Percentiles rank a stretch among this genome's conserved stretches.
phyloP scores from a whole-genome alignment of 177 flowering plant species.

The Vitis hybrid region DNA sequence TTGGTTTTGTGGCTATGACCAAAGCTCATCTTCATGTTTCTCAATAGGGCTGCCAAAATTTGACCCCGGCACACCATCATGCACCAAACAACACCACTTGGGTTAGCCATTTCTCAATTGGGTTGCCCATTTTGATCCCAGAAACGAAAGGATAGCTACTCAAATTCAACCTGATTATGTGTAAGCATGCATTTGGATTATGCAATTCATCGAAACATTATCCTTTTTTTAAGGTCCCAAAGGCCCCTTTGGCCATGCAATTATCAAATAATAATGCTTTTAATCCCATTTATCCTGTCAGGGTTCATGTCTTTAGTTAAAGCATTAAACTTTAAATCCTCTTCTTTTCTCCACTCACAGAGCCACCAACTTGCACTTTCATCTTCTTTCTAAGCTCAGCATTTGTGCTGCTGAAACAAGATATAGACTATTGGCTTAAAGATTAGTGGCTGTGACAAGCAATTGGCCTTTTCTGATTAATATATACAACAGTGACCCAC shows the following conservation, averaged over 20 bases:
- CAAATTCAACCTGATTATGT: background rate
- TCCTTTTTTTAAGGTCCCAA: no score
- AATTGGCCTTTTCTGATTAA: background rate
- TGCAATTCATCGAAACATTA: no score
- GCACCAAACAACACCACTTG: background rate
- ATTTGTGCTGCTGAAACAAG: constrained; percentile 1
- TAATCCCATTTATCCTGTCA: no score
- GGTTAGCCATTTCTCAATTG: background rate
- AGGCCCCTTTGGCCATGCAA: no score
- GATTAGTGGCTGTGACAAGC: constrained; percentile 3
- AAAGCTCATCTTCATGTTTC: background rate
- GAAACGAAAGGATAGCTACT: no score
- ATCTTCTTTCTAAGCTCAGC: background rate
- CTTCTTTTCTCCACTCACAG: background rate
- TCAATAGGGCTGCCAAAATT: background rate
- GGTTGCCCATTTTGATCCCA: background rate
- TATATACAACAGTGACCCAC: constrained; percentile 1
- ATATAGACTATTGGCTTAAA: no score
- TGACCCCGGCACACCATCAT: background rate
- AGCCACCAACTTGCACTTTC: background rate
- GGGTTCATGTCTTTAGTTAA: no score
- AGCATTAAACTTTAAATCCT: no score
- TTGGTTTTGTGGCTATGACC: constrained; percentile 1
- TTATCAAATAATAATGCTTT: no score
- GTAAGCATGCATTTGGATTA: background rate